Conservation (phyloP, 2,329 filamentous ascomycete genomes). For the Truncatella angustata region DNA sequence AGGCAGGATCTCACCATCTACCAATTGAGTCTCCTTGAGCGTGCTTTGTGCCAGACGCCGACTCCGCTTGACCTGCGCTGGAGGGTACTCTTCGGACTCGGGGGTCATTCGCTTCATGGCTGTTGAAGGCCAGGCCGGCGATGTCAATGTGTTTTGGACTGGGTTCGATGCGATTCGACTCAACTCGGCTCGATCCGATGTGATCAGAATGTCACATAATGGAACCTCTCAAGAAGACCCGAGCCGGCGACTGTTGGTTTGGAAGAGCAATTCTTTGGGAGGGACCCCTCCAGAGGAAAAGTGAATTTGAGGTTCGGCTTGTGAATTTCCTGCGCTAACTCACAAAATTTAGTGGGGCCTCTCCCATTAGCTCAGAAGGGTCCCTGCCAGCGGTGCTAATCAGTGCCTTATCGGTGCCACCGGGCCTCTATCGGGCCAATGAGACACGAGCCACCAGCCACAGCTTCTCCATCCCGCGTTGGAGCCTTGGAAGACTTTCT, state of each 20-base stretch:
- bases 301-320: not conserved
- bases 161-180: too few relatives aligned
- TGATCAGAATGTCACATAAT: not conserved
- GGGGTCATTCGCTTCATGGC: slow-evolving; percentile 25
- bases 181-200: too few relatives aligned
- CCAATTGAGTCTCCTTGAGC: not conserved
- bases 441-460: not conserved
- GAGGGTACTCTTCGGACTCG: slow-evolving; percentile 11
- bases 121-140: not conserved
- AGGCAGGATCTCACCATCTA: slow-evolving; percentile 11
- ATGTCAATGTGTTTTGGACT: not conserved
- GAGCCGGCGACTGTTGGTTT: not conserved
- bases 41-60: slow-evolving; percentile 1
- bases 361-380: not conserved
- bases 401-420: not conserved
- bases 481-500: slow-evolving; percentile 5
- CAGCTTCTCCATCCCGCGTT: not conserved
- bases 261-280: not conserved
- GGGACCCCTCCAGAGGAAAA: not conserved
- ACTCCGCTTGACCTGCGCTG: slow-evolving; percentile 17
- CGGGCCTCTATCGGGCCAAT: not conserved
- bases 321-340: slow-evolving; percentile 1
- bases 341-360: slow-evolving; percentile 19
- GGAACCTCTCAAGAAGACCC: too few relatives aligned
- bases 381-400: too few relatives aligned